Base-by-base conservation (phyloP, 306 rosid genomes). In the Fragaria ananassa region DNA sequence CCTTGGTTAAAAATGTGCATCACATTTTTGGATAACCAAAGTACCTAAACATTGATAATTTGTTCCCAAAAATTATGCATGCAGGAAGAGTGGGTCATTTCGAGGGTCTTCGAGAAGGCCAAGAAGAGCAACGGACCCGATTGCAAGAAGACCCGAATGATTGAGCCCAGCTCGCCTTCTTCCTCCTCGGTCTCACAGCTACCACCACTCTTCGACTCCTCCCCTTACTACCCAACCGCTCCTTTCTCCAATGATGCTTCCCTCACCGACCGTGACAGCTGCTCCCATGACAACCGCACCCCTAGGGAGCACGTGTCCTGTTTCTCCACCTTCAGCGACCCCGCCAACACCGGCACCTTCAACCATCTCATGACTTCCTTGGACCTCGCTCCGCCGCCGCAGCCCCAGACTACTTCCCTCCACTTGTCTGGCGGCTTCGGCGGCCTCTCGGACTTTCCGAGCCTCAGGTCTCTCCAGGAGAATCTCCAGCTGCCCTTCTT, bases 281-380 rank as follows among this genome's bases (percentile, higher is more conserved):
- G 92, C 74, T 83, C 91, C 25, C 86, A 71, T 54, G 88, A 85
- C 42, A 84, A 81, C 83, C 86, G 78, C 21, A 53, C 51, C 35
- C 63, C 85, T 18, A 96, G 76, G 76, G 97, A 93, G 99, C 99
- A 96, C 99, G 98, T 96, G 99, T 88, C 99, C 98, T 96, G 99
- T 92, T 96, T 96, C 99, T 96, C 99, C 99, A 96, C 96, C 79
- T 69, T 76, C 31, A 74, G 79, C 42, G 80, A 67, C 69, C 44
- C 34, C 23, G 68, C 68, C n/a, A 68, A 21, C 84, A 56, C 63
- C 76, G 58, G 31, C 68, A 3, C 54, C 72, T 72, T 57, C 78
- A 67, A 81, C 70, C 74, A 81, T 58, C 21, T 70, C 79, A 18
- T 76, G 73, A 81, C 78, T 7, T 74, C 75, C 61, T 84, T 81